A percentile compares a stretch with the other conserved stretches of the same genome.
phyloP scores from a whole-genome alignment of 257 asterid genomes.

The Solanum verrucosum region DNA sequence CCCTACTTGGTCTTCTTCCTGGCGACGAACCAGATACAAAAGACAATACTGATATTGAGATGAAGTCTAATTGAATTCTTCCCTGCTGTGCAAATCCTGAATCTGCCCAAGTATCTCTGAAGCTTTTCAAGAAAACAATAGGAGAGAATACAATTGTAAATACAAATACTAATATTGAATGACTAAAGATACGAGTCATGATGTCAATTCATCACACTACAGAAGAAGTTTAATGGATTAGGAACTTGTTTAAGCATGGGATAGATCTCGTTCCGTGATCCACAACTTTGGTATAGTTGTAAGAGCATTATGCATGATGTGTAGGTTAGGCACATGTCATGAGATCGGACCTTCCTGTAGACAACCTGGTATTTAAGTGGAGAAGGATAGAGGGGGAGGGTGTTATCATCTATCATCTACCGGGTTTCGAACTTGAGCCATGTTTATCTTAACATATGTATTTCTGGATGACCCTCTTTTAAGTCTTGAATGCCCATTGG shows the following conservation, averaged over 20 bases:
- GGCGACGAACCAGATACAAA: constrained; percentile 34
- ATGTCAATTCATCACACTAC: background rate
- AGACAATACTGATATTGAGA: constrained; percentile 47
- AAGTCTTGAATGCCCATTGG: background rate
- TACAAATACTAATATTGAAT: background rate
- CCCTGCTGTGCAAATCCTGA: background rate
- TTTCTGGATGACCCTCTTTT: background rate
- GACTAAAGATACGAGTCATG: background rate
- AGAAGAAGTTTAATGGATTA: background rate
- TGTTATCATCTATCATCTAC: background rate
- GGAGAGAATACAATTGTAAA: constrained; percentile 11
- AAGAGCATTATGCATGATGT: background rate
- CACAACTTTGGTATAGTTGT: background rate
- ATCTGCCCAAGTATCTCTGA: background rate
- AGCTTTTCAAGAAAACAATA: background rate
- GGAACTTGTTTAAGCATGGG: background rate
- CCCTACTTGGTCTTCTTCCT: constrained; percentile 86
- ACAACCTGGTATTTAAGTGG: background rate
- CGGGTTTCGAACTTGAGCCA: background rate
- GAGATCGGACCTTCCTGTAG: background rate
- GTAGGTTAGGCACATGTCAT: background rate
- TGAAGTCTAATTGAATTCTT: constrained; percentile 56
- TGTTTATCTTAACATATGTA: background rate
- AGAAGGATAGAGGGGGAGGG: background rate
- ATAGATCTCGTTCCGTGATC: background rate